phyloP scores from a whole-genome alignment of 2,329 filamentous ascomycete genomes.

The Hypomyces perniciosus region DNA sequence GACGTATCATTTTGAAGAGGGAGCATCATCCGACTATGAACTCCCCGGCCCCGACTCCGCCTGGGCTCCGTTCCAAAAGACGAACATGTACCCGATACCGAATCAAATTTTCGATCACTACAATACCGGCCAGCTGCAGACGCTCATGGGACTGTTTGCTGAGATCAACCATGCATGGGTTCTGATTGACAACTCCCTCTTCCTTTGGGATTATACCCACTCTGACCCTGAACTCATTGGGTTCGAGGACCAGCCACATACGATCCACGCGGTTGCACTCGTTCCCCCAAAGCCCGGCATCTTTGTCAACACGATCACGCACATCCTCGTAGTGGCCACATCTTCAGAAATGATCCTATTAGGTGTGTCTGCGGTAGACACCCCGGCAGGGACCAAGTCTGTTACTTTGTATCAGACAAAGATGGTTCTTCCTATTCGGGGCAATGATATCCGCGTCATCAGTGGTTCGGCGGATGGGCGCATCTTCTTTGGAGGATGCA shows the following conservation, averaged over 20 bases:
- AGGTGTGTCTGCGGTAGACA: constrained; percentile 67
- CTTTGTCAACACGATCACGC: constrained; percentile 78
- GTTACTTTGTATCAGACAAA: constrained; percentile 83
- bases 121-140: constrained; percentile 78
- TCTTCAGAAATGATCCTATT: constrained; percentile 77
- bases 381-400: constrained; percentile 61
- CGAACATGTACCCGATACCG: constrained; percentile 81
- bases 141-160: constrained; percentile 92
- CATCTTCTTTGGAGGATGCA: constrained; percentile 83
- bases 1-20: constrained; percentile 52
- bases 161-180: constrained; percentile 95
- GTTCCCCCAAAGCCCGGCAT: constrained; percentile 80
- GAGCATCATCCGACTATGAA: constrained; percentile 88
- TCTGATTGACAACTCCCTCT: constrained; percentile 89
- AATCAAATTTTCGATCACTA: constrained; percentile 90
- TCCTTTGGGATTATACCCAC: constrained; percentile 95
- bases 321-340: constrained; percentile 85
- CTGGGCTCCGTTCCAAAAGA: constrained; percentile 86
- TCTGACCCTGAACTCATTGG: constrained; percentile 88
- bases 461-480: constrained; percentile 77
- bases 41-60: constrained; percentile 59
- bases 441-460: constrained; percentile 71
- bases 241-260: constrained; percentile 82
- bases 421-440: constrained; percentile 72
- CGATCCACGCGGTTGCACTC: constrained; percentile 85